Percentiles rank a stretch among this genome's conserved stretches.
Evolutionary conservation across 225 moss, liverwort and hornwort species (phyloP).

Genomic region (Bryum argenteum): DNA sequence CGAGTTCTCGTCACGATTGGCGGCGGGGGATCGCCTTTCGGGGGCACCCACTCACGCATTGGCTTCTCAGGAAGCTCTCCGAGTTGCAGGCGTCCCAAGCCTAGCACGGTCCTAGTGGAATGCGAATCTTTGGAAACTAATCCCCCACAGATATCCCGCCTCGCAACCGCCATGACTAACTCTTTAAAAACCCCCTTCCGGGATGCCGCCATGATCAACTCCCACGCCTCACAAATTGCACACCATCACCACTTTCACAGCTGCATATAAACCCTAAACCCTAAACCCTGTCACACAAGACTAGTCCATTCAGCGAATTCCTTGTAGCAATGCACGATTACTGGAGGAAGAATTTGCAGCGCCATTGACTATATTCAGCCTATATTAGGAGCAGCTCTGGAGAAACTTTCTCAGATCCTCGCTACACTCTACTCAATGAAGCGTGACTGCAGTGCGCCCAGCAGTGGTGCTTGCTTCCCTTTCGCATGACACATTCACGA

Average conservation of each 20-base stretch:
- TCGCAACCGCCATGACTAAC: slow-evolving; percentile 17
- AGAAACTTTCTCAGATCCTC: too few species aligned
- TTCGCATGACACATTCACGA: too few species aligned
- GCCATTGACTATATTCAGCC: slow-evolving; percentile 34
- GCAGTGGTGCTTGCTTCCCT: too few species aligned
- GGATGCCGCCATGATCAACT: slow-evolving; percentile 14
- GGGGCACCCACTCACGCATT: slow-evolving; percentile 47
- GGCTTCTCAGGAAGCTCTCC: slow-evolving; percentile 44
- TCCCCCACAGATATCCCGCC: slow-evolving; percentile 20
- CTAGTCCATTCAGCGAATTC: background rate
- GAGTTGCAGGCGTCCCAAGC: slow-evolving; percentile 53
- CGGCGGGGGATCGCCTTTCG: slow-evolving; percentile 34
- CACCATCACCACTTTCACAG: background rate
- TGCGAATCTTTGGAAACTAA: background rate
- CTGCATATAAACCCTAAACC: background rate
- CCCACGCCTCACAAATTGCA: slow-evolving; percentile 6
- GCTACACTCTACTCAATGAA: too few species aligned
- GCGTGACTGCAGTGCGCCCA: too few species aligned
- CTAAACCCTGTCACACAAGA: slow-evolving; percentile 11
- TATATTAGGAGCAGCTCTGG: too few species aligned
- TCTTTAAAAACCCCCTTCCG: too few species aligned
- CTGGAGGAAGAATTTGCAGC: slow-evolving; percentile 48
- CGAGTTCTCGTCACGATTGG: slow-evolving; percentile 30
- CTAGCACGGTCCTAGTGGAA: slow-evolving; percentile 28
- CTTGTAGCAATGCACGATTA: slow-evolving; percentile 39